Percentiles rank a stretch among this genome's conserved stretches.
Conservation (phyloP, 352 stramenopile genomes). For the Pilasporangium apinafurcum region DNA sequence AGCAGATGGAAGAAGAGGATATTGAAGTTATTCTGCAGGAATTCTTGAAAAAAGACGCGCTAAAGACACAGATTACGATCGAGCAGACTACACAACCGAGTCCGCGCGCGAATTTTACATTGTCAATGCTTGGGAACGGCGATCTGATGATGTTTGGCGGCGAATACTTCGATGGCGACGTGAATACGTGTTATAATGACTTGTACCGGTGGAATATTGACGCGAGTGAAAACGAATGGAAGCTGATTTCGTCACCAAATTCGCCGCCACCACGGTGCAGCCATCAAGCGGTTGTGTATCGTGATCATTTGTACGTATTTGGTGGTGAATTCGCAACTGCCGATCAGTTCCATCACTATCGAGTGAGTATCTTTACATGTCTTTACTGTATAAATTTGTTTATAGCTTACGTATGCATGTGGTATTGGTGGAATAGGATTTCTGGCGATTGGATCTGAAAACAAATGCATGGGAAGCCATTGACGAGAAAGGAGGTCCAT, state of each 20-base stretch:
- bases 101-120: slow-evolving; percentile 73
- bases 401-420: background rate
- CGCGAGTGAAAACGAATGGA: slow-evolving; percentile 61
- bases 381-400: background rate
- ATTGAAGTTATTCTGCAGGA: slow-evolving; percentile 78
- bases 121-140: slow-evolving; percentile 61
- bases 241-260: slow-evolving; percentile 84
- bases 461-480: slow-evolving; percentile 93
- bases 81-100: slow-evolving; percentile 45
- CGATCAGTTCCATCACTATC: slow-evolving; percentile 98
- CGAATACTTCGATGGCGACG: slow-evolving; percentile 97
- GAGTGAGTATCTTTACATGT: slow-evolving; percentile 19
- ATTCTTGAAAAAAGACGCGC: slow-evolving; percentile 73
- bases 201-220: slow-evolving; percentile 93
- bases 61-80: slow-evolving; percentile 56
- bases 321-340: slow-evolving; percentile 95
- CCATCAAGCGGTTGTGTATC: slow-evolving; percentile 93
- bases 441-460: slow-evolving; percentile 90
- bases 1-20: slow-evolving; percentile 71
- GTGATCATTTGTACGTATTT: slow-evolving; percentile 96
- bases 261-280: slow-evolving; percentile 90
- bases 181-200: slow-evolving; percentile 96
- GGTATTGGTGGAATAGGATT: slow-evolving; percentile 45
- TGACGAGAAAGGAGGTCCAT: slow-evolving; percentile 71
- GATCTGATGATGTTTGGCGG: slow-evolving; percentile 94